Percentiles rank a stretch among this genome's conserved stretches.
These are phyloP conservation scores for Paecilomyces sp. DNA, from an alignment of 2,329 filamentous ascomycete species.

Conservation along the genomic window DNA sequence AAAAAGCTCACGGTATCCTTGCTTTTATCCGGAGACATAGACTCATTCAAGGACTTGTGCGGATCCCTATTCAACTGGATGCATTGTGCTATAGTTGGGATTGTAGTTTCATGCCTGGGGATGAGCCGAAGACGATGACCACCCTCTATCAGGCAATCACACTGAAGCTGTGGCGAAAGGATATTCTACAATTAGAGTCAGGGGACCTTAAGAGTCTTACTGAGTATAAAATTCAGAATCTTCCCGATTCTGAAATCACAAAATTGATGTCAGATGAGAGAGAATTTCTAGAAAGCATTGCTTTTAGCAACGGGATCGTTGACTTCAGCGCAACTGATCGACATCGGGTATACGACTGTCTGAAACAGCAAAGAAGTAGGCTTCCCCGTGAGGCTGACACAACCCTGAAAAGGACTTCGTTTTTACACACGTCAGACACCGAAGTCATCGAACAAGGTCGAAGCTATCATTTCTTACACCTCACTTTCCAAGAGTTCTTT, in stretches of 20 bases:
- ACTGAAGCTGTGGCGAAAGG: constrained; percentile 28
- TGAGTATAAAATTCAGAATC: neutral
- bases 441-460: constrained; percentile 1
- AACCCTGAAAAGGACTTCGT: neutral
- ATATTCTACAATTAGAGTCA: constrained; percentile 20
- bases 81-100: constrained; percentile 33
- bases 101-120: constrained; percentile 2
- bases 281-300: constrained; percentile 19
- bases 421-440: neutral
- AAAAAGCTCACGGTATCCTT: too few relatives aligned
- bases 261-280: constrained; percentile 9
- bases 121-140: constrained; percentile 25
- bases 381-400: neutral
- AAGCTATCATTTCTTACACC: constrained; percentile 32
- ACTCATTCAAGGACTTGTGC: constrained; percentile 27
- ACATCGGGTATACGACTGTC: neutral
- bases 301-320: constrained; percentile 28
- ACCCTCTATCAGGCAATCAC: constrained; percentile 16
- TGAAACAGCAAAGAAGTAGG: neutral
- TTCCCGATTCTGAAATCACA: constrained; percentile 3
- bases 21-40: constrained; percentile 17
- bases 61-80: constrained; percentile 36
- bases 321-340: constrained; percentile 15
- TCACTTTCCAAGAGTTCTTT: constrained; percentile 36
- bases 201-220: neutral